Conservation (phyloP, 164 flowering plant genomes). For the Stephania cephalantha region DNA sequence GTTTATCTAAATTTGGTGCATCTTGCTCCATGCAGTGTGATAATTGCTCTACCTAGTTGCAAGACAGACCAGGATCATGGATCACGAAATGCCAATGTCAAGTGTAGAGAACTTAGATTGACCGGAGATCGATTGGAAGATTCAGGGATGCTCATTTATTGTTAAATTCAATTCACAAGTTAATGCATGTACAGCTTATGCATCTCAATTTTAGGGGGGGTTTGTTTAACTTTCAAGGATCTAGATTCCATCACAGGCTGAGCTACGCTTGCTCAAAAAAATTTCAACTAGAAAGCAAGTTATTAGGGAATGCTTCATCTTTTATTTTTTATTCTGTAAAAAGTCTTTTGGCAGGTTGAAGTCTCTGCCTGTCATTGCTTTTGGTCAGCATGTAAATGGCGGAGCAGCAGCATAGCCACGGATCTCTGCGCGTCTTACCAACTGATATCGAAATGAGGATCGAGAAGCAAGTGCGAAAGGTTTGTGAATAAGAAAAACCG, state of each 20-base stretch:
- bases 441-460: background rate
- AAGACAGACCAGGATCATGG: conserved; percentile 37
- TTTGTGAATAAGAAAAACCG: background rate
- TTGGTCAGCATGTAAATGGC: too few species aligned
- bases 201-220: background rate
- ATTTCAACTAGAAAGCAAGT: too few species aligned
- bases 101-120: conserved; percentile 14
- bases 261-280: too few species aligned
- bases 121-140: background rate
- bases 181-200: background rate
- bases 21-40: conserved; percentile 55
- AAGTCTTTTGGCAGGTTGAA: too few species aligned
- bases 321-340: too few species aligned
- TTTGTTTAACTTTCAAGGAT: background rate
- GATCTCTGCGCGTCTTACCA: background rate
- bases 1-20: background rate
- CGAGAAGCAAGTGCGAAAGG: background rate
- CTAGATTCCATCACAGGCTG: too few species aligned
- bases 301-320: too few species aligned
- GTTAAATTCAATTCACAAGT: background rate
- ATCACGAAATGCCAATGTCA: conserved; percentile 31
- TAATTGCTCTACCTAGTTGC: conserved; percentile 53
- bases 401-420: too few species aligned
- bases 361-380: too few species aligned
- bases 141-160: background rate